Base-by-base conservation (phyloP, 768 basidiomycete species). In the Boletellus ananas region DNA sequence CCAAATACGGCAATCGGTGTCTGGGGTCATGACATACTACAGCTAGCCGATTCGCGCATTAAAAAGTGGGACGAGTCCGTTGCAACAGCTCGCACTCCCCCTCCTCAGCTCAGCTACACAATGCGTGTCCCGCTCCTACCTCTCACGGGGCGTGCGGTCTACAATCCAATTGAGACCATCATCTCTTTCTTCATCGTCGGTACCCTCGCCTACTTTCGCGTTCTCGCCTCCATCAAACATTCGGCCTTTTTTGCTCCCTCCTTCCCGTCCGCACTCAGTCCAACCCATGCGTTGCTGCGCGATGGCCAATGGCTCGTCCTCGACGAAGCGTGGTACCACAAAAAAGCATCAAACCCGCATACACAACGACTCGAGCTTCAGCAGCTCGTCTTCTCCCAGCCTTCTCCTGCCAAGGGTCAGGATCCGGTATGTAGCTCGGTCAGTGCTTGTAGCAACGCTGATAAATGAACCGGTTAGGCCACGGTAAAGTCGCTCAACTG, bases 181-280 rank as follows among this genome's bases (percentile, higher is more conserved):
- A 93, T 96, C 49, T 81, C 84, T 66, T 87, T 91, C 74, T 90
- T 85, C 67, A 82, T 94, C 61, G 67, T 94, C 52, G 87, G 89
- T 18, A 98, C 96, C 1, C 79, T 98, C 45, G 88, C 91, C 41
- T 98, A 98, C 70, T 96, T 98, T 68, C 93, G 95, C 62, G 78
- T 96, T 58, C 80, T 99, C 52, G 81, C 81, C 49, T 88, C 89
- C 45, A 88, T 98, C 63, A 94, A 94, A 61, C 84, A 93, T 61
- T 91, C 88, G 0, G 78, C 88, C 20, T 86, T 93, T 69, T 79
- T 93, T 47, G 81, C 82, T 1, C 74, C 85, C 1, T 62, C 75
- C 14, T 55, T 76, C 5, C 74, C 78, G 0, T 66, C 77, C 2
- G 61, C 73, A 0, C 72, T 84, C 21, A 72, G 77, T 3, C 75